A percentile compares a stretch with the other conserved stretches of the same genome.
Evolutionary conservation across 2,329 filamentous ascomycete species (phyloP).

Genomic region (Fusarium annulatum): DNA sequence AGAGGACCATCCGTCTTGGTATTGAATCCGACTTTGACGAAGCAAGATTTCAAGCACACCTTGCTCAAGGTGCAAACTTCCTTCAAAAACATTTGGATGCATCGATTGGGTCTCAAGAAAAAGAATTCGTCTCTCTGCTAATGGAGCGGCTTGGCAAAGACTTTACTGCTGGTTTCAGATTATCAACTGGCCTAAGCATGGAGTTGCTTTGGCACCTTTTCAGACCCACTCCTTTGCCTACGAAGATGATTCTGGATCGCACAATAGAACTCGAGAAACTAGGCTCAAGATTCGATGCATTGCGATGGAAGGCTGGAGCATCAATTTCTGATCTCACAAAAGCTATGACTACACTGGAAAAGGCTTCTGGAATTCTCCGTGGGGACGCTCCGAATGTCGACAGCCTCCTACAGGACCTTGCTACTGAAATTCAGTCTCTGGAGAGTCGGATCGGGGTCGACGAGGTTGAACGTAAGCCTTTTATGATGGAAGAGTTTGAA

Average conservation of each 20-base stretch:
- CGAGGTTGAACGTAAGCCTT: conserved; percentile 57
- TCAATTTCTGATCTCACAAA: conserved; percentile 63
- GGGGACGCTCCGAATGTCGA: conserved; percentile 54
- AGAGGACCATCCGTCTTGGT: conserved; percentile 62
- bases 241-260: conserved; percentile 57
- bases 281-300: conserved; percentile 68
- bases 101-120: conserved; percentile 41
- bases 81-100: conserved; percentile 50
- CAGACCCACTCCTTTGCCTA: conserved; percentile 69
- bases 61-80: conserved; percentile 61
- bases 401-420: conserved; percentile 61
- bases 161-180: conserved; percentile 77
- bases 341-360: conserved; percentile 65
- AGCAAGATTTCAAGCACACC: conserved; percentile 71
- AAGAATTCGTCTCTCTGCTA: conserved; percentile 55
- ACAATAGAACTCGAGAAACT: conserved; percentile 65
- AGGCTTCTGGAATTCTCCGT: conserved; percentile 67
- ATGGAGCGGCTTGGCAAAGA: conserved; percentile 59
- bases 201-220: conserved; percentile 80
- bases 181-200: conserved; percentile 83
- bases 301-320: conserved; percentile 68
- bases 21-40: conserved; percentile 65
- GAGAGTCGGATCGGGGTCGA: conserved; percentile 59
- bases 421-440: conserved; percentile 62
- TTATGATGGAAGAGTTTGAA: conserved; percentile 67